phyloP scores from a whole-genome alignment of 169 alveolate species.

The Toxoplasma gondii region DNA sequence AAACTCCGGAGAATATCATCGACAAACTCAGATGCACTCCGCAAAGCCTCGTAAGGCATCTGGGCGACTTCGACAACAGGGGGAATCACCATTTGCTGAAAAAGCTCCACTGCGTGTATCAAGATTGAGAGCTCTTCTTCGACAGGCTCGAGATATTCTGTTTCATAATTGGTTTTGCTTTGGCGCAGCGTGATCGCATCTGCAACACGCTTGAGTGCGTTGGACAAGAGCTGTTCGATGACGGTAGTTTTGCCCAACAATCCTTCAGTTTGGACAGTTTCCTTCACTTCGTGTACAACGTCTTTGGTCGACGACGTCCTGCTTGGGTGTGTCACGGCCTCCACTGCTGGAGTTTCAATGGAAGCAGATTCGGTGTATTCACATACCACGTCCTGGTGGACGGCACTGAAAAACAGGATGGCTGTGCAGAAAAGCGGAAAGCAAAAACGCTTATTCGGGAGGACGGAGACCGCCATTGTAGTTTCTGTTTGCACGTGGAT shows the following conservation, averaged over 20 bases:
- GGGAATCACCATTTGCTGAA: neutral
- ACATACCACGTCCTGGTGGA: neutral
- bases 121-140: constrained; percentile 17
- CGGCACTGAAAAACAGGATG: neutral
- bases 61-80: neutral
- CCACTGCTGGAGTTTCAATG: neutral
- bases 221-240: neutral
- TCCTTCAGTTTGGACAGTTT: neutral
- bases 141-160: neutral
- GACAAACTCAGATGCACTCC: neutral
- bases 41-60: constrained; percentile 21
- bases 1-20: neutral
- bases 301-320: neutral
- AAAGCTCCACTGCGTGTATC: constrained; percentile 37
- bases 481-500: no score
- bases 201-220: neutral
- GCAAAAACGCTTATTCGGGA: neutral
- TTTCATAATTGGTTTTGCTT: neutral
- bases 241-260: neutral
- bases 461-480: neutral
- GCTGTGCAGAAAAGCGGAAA: neutral
- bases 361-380: neutral
- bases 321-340: neutral
- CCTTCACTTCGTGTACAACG: neutral
- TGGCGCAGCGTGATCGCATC: constrained; percentile 1